Conservation (phyloP, 352 stramenopile genomes). For the Pythium volutum region DNA sequence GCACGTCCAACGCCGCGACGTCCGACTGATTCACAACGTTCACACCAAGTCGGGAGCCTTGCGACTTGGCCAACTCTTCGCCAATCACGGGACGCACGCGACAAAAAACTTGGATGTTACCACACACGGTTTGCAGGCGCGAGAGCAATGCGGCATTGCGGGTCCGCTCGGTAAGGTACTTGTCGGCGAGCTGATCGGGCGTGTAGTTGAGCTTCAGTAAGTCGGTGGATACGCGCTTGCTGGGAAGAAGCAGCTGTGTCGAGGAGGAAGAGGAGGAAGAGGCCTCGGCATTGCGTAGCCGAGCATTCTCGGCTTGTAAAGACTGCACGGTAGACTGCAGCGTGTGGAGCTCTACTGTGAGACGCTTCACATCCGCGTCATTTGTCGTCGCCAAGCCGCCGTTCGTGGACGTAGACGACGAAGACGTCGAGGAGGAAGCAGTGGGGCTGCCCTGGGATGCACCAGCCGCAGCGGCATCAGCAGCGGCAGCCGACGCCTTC, state of each 20-base stretch:
- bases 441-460: no score
- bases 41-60: constrained; percentile 55
- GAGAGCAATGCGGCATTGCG: constrained; percentile 79
- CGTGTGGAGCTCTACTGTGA: constrained; percentile 52
- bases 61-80: constrained; percentile 61
- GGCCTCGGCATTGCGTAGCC: constrained; percentile 49
- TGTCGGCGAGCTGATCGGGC: constrained; percentile 71
- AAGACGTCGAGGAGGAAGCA: constrained; percentile 29
- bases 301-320: constrained; percentile 53
- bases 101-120: constrained; percentile 94
- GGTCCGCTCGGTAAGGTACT: constrained; percentile 84
- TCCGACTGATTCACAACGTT: constrained; percentile 85
- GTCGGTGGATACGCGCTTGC: constrained; percentile 63
- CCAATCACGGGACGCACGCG: constrained; percentile 85
- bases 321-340: constrained; percentile 49
- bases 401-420: constrained; percentile 7
- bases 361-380: constrained; percentile 15
- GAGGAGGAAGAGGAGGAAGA: constrained; percentile 18
- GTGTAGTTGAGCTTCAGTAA: constrained; percentile 65
- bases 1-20: constrained; percentile 74
- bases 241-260: constrained; percentile 15
- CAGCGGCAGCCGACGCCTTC: constrained; percentile 26
- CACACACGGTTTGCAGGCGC: constrained; percentile 83
- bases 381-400: background rate
- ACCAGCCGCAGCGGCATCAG: no score